These are phyloP conservation scores for Blakeslea trispora DNA, from an alignment of 371 early-diverging fungal species.

Conservation along the genomic window DNA sequence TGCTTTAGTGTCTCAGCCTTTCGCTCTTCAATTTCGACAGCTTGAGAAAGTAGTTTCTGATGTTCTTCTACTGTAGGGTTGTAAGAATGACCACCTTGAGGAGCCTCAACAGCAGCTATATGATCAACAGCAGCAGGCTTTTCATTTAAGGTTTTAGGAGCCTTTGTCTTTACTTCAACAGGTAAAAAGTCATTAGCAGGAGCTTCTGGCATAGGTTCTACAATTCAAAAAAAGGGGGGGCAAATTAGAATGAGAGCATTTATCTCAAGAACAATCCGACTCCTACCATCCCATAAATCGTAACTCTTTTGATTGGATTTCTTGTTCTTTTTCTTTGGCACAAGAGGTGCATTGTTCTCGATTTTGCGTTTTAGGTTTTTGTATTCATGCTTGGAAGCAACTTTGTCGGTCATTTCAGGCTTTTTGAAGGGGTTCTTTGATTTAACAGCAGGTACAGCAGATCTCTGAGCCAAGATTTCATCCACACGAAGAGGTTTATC, in stretches of 20 bases:
- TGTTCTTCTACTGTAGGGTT: constrained; percentile 84
- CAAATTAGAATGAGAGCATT: not conserved
- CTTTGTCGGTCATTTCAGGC: constrained; percentile 18
- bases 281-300: constrained; percentile 61
- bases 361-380: constrained; percentile 30
- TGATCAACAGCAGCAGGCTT: constrained; percentile 49
- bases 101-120: constrained; percentile 69
- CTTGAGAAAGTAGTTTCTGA: constrained; percentile 56
- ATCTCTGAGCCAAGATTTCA: constrained; percentile 73
- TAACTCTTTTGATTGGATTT: constrained; percentile 27
- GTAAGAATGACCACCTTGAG: constrained; percentile 90
- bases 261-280: constrained; percentile 10
- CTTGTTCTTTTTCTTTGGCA: constrained; percentile 31
- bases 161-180: constrained; percentile 29
- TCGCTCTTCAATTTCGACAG: constrained; percentile 53
- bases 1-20: constrained; percentile 53
- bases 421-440: constrained; percentile 27
- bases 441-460: constrained; percentile 57
- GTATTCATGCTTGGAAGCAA: constrained; percentile 27
- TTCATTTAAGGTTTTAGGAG: constrained; percentile 54
- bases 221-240: constrained; percentile 1
- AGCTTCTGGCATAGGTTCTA: constrained; percentile 27
- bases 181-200: constrained; percentile 21
- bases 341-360: constrained; percentile 18
- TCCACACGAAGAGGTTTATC: constrained; percentile 73